These are phyloP conservation scores for Cubamyces lactineus DNA, from an alignment of 768 basidiomycete species.

Conservation along the genomic window DNA sequence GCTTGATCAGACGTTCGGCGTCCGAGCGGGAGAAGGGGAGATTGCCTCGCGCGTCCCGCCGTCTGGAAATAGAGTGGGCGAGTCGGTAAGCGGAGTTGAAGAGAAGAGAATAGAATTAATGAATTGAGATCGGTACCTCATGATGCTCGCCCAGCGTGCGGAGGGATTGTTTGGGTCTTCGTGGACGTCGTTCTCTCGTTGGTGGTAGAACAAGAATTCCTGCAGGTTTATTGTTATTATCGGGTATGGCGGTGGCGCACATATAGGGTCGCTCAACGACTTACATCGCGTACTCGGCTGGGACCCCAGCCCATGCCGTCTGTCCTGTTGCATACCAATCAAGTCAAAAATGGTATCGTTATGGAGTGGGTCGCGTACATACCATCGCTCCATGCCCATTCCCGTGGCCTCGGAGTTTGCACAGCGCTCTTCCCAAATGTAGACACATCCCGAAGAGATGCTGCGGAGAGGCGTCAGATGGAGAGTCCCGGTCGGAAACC, in stretches of 20 bases:
- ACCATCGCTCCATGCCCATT: conserved; percentile 87
- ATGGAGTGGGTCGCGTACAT: conserved; percentile 26
- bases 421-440: conserved; percentile 88
- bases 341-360: conserved; percentile 2
- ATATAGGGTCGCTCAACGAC: conserved; percentile 1
- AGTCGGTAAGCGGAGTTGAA: neutral
- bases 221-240: conserved; percentile 25
- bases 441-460: conserved; percentile 77
- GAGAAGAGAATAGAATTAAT: conserved; percentile 7
- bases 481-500: conserved; percentile 39
- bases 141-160: conserved; percentile 64
- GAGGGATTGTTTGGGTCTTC: conserved; percentile 49
- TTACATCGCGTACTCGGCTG: conserved; percentile 63
- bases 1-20: conserved; percentile 52
- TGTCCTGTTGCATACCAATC: conserved; percentile 40
- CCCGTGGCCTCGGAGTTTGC: conserved; percentile 82
- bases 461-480: conserved; percentile 10
- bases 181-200: conserved; percentile 47
- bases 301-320: conserved; percentile 86
- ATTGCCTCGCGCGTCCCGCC: conserved; percentile 46
- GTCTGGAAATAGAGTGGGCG: conserved; percentile 33
- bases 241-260: neutral
- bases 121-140: conserved; percentile 28
- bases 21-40: conserved; percentile 33
- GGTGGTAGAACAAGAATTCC: conserved; percentile 62